Conservation (phyloP, 2,329 filamentous ascomycete species). For the Cladophialophora immunda region DNA sequence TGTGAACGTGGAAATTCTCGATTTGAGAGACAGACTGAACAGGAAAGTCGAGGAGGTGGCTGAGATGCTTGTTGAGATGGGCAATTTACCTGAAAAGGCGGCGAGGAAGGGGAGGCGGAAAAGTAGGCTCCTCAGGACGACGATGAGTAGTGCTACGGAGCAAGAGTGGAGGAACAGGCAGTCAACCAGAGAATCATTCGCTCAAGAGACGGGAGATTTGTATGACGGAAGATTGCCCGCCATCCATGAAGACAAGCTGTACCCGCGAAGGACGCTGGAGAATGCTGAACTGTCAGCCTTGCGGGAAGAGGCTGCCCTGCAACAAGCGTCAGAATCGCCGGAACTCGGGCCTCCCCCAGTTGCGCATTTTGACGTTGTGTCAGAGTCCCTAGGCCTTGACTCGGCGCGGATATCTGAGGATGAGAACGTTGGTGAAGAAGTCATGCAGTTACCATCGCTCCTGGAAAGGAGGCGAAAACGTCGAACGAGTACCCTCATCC, state of each 20-base stretch:
- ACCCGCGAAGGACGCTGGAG: slow-evolving; percentile 64
- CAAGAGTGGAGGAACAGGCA: slow-evolving; percentile 42
- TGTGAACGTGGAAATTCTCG: slow-evolving; percentile 58
- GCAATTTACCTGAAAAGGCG: slow-evolving; percentile 45
- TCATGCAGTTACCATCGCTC: slow-evolving; percentile 52
- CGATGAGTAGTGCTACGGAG: slow-evolving; percentile 39
- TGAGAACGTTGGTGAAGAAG: slow-evolving; percentile 44
- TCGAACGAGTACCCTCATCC: slow-evolving; percentile 57
- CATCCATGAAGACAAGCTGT: slow-evolving; percentile 68
- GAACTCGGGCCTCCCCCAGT: slow-evolving; percentile 58
- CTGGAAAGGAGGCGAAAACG: slow-evolving; percentile 63
- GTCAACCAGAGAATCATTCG: slow-evolving; percentile 37
- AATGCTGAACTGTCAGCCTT: slow-evolving; percentile 48
- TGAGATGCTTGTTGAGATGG: slow-evolving; percentile 63
- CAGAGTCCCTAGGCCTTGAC: slow-evolving; percentile 58
- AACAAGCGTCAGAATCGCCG: slow-evolving; percentile 43
- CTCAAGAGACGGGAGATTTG: slow-evolving; percentile 43
- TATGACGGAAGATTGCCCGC: slow-evolving; percentile 60
- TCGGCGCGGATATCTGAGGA: slow-evolving; percentile 39
- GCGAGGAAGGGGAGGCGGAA: slow-evolving; percentile 27
- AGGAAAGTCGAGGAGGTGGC: slow-evolving; percentile 65
- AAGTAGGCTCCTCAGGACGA: slow-evolving; percentile 31
- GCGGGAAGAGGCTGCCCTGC: slow-evolving; percentile 39
- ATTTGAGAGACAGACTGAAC: slow-evolving; percentile 64
- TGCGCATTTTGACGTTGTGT: slow-evolving; percentile 58